These are phyloP conservation scores for Xylariaceae sp. DNA, from an alignment of 2,329 filamentous ascomycete species.

Conservation along the genomic window DNA sequence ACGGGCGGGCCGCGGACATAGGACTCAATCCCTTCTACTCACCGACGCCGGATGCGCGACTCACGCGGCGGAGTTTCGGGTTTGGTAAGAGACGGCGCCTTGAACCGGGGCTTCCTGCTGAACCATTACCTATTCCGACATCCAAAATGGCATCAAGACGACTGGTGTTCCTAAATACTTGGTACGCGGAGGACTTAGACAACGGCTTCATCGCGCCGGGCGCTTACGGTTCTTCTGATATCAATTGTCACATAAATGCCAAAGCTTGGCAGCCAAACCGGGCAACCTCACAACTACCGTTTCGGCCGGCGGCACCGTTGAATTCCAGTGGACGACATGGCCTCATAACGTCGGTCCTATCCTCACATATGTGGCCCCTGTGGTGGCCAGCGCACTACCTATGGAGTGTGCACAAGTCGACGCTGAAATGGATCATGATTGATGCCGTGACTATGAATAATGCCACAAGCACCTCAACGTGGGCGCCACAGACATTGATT, in stretches of 20 bases:
- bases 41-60: slow-evolving; percentile 7
- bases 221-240: slow-evolving; percentile 32
- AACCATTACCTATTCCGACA: slow-evolving; percentile 16
- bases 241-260: slow-evolving; percentile 36
- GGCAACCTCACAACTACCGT: slow-evolving; percentile 24
- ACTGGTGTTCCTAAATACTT: slow-evolving; percentile 11
- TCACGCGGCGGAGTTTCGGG: slow-evolving; percentile 14
- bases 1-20: not conserved
- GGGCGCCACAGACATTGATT: slow-evolving; percentile 39
- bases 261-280: no score
- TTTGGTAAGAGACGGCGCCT: slow-evolving; percentile 16
- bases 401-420: slow-evolving; percentile 4
- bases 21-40: slow-evolving; percentile 7
- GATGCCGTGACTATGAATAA: slow-evolving; percentile 29
- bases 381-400: slow-evolving; percentile 8
- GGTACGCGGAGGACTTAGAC: slow-evolving; percentile 33
- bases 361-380: slow-evolving; percentile 36
- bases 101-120: slow-evolving; percentile 18
- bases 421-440: slow-evolving; percentile 31
- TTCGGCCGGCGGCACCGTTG: slow-evolving; percentile 30
- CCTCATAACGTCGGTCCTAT: slow-evolving; percentile 33
- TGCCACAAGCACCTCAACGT: slow-evolving; percentile 28
- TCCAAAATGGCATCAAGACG: slow-evolving; percentile 1
- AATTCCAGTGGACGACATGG: slow-evolving; percentile 34
- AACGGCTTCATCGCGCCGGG: slow-evolving; percentile 39